These are phyloP conservation scores for Ascosphaera aggregata DNA, from an alignment of 2,329 filamentous ascomycete genomes.

Conservation along the genomic window DNA sequence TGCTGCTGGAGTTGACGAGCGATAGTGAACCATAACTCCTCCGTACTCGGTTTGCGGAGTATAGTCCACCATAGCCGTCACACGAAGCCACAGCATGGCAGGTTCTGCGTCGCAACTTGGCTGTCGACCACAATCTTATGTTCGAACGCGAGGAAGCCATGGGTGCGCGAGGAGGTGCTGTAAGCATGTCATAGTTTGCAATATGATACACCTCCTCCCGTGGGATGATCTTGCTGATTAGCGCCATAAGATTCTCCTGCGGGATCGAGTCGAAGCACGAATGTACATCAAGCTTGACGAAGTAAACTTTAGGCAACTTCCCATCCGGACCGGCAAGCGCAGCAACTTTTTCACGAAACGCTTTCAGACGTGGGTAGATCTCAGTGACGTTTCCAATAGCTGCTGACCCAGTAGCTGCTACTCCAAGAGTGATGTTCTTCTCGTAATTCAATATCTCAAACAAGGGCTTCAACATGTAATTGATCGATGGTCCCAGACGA, in stretches of 20 bases:
- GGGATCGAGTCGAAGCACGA: conserved; percentile 93
- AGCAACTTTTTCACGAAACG: conserved; percentile 30
- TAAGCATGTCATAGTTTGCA: conserved; percentile 51
- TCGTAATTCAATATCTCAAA: conserved; percentile 60
- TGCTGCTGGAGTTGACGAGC: not conserved
- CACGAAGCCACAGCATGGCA: conserved; percentile 26
- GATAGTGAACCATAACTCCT: not conserved
- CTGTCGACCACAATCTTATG: conserved; percentile 3
- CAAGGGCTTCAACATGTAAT: conserved; percentile 45
- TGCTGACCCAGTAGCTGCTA: conserved; percentile 36
- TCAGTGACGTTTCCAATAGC: conserved; percentile 63
- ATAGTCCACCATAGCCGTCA: conserved; percentile 22
- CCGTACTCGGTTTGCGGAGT: conserved; percentile 4
- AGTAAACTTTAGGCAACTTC: conserved; percentile 37
- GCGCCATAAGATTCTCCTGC: conserved; percentile 43
- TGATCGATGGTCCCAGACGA: conserved; percentile 40
- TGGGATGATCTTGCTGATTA: conserved; percentile 36
- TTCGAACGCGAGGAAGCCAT: conserved; percentile 5
- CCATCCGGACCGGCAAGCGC: conserved; percentile 4
- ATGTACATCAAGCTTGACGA: conserved; percentile 80
- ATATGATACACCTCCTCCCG: conserved; percentile 40
- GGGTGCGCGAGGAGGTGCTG: conserved; percentile 18
- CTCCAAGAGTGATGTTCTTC: conserved; percentile 32
- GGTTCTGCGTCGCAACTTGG: conserved; percentile 23
- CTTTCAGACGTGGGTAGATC: conserved; percentile 48